Conservation (phyloP, 2,329 filamentous ascomycete genomes). For the Akanthomyces uredinophilus region DNA sequence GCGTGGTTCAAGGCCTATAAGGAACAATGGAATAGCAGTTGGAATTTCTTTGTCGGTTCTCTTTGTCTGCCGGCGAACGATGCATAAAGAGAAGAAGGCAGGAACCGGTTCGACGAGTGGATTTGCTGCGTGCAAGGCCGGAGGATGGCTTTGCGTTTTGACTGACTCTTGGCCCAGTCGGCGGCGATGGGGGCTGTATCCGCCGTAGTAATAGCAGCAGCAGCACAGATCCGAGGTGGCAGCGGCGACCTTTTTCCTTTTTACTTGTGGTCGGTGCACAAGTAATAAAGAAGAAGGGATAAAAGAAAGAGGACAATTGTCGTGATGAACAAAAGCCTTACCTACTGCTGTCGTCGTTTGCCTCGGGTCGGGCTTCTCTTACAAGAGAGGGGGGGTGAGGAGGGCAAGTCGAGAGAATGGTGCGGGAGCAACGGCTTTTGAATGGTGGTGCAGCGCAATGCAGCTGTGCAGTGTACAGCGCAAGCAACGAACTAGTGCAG, state of each 20-base stretch:
- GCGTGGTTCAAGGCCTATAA: not conserved
- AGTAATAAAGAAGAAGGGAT: not conserved
- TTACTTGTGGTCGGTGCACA: not conserved
- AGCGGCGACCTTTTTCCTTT: not conserved
- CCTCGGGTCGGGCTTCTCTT: conserved; percentile 26
- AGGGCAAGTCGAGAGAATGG: conserved; percentile 15
- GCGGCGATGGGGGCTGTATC: conserved; percentile 7
- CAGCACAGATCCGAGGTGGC: not conserved
- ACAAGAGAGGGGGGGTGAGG: conserved; percentile 25
- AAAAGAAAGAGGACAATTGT: not conserved
- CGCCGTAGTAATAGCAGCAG: not conserved
- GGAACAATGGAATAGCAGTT: not conserved
- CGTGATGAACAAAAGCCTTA: conserved; percentile 2
- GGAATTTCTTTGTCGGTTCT: not conserved
- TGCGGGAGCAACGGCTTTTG: conserved; percentile 37
- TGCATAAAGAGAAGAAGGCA: not conserved
- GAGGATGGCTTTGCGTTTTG: conserved; percentile 6
- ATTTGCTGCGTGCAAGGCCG: not conserved
- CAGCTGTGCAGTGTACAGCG: conserved; percentile 4
- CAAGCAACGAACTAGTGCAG: not conserved
- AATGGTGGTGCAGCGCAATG: conserved; percentile 28
- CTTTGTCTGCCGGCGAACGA: not conserved
- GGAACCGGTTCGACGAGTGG: conserved; percentile 4
- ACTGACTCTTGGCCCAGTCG: conserved; percentile 12
- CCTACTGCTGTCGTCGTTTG: not conserved